Evolutionary conservation across 2,329 filamentous ascomycete genomes (phyloP).

Genomic region (Colletotrichum neosansevieriae): DNA sequence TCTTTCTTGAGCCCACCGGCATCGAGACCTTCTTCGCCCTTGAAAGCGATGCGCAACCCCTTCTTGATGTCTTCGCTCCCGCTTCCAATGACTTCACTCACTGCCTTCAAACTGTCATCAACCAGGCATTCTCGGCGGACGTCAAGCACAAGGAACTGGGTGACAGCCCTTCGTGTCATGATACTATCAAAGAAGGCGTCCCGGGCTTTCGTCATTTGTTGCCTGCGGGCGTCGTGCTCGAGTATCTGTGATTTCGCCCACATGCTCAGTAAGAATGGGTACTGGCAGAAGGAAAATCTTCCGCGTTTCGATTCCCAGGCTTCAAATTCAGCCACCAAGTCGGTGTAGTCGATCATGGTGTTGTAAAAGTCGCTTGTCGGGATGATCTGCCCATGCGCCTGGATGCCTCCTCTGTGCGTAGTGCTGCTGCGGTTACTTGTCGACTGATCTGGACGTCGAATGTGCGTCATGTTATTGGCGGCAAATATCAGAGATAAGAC

Average conservation of each 20-base stretch:
- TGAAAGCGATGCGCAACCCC: conserved; percentile 85
- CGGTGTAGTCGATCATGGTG: conserved; percentile 85
- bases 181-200: conserved; percentile 94
- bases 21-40: conserved; percentile 91
- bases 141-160: conserved; percentile 81
- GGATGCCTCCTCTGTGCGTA: conserved; percentile 56
- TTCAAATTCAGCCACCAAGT: conserved; percentile 88
- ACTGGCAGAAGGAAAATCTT: conserved; percentile 91
- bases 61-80: conserved; percentile 91
- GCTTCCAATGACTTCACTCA: conserved; percentile 86
- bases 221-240: conserved; percentile 86
- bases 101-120: conserved; percentile 86
- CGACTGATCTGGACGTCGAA: conserved; percentile 50
- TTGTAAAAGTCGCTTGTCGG: conserved; percentile 91
- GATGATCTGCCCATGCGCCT: conserved; percentile 73
- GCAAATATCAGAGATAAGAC: conserved; percentile 85
- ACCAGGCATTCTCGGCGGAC: conserved; percentile 88
- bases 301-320: conserved; percentile 81
- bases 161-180: conserved; percentile 77
- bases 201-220: conserved; percentile 89
- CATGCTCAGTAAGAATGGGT: conserved; percentile 91
- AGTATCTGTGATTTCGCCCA: conserved; percentile 93
- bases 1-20: conserved; percentile 91
- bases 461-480: conserved; percentile 74
- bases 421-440: conserved; percentile 31